Base-by-base conservation (phyloP, 2,329 filamentous ascomycete species). In the Trichoderma koningii region DNA sequence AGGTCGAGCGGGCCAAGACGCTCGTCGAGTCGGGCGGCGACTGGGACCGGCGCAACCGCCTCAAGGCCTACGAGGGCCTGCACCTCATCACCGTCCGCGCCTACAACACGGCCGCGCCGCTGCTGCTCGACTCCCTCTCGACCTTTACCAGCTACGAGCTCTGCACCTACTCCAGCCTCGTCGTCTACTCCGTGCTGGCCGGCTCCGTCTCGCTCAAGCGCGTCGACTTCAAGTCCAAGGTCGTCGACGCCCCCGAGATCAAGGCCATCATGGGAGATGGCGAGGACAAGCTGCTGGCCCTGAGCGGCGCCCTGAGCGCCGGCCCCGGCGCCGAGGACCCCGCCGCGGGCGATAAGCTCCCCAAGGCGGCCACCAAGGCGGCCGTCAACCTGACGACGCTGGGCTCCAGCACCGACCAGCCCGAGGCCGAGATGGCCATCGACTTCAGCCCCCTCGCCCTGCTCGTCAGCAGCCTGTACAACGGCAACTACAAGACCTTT, bases 71-170 rank as follows among this genome's bases (percentile, higher is more conserved):
- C 84, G 93, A 96, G 76, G 95, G 95, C 68, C 85, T 99, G 64
- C 90, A 98, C 76, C 86, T 97, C 65, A 88, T 99, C 70, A 98
- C 94, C 26, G 87, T 95, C 70, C 93, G 95, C 71, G 93, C 93
- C 67, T 93, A 98, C 83, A 91, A 89, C 77, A 83, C 92, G 66
- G 93, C 93, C 47, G 95, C 95, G 2, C 94, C 95, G 47, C 86
- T 97, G 12, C 89, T 99, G 57, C 92, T 99, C 74, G 95, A 99
- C 83, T 97, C 92, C 75, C 85, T 99, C 70, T 97, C 94, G 30
- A 99, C 95, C 23, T 99, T 99, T 78, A 99, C 95, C 68, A 97
- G 93, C 77, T 97, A 97, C 81, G 95, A 99, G 79, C 87, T 99
- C 56, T 99, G 95, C 87, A 94, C 90, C 70, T 99, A 99, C 82